These are phyloP conservation scores for Colletotrichum higginsianum DNA, from an alignment of 2,329 filamentous ascomycete species.

Conservation along the genomic window DNA sequence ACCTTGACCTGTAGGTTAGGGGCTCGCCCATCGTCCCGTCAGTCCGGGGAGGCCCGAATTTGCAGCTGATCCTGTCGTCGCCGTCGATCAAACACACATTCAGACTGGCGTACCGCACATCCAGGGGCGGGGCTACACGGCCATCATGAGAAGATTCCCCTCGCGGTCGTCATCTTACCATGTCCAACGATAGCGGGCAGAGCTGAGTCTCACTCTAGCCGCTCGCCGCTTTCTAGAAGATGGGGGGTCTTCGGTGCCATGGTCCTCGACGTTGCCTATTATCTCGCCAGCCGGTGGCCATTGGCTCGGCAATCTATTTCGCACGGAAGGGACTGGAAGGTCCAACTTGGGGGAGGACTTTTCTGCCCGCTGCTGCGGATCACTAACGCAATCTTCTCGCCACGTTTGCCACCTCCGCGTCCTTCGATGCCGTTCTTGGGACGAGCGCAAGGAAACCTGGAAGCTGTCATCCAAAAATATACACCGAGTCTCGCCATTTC, in stretches of 20 bases:
- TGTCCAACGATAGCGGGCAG: constrained; percentile 37
- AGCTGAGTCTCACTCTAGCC: constrained; percentile 18
- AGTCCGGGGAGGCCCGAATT: constrained; percentile 32
- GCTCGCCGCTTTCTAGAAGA: constrained; percentile 27
- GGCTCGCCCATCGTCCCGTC: constrained; percentile 17
- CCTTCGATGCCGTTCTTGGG: not conserved
- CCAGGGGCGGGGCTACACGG: constrained; percentile 14
- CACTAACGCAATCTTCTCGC: constrained; percentile 11
- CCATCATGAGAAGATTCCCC: constrained; percentile 2
- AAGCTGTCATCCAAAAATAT: constrained; percentile 25
- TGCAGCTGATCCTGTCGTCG: constrained; percentile 32
- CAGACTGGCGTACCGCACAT: constrained; percentile 31
- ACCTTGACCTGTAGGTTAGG: not conserved
- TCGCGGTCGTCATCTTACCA: constrained; percentile 18
- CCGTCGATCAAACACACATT: constrained; percentile 40
- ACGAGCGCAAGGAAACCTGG: constrained; percentile 6
- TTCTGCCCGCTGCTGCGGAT: not conserved
- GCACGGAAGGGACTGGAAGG: not conserved
- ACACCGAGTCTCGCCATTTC: not conserved
- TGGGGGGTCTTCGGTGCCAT: not conserved
- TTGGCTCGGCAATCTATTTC: not conserved
- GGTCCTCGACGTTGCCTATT: constrained; percentile 10
- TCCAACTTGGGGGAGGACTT: constrained; percentile 7
- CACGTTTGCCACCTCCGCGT: constrained; percentile 25
- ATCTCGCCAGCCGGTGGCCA: not conserved